Evolutionary conservation across 495 filamentous ascomycete genomes (phyloP), one percentile per base, ranked within the genome.

Genomic region (Daldinia caldariorum): DNA sequence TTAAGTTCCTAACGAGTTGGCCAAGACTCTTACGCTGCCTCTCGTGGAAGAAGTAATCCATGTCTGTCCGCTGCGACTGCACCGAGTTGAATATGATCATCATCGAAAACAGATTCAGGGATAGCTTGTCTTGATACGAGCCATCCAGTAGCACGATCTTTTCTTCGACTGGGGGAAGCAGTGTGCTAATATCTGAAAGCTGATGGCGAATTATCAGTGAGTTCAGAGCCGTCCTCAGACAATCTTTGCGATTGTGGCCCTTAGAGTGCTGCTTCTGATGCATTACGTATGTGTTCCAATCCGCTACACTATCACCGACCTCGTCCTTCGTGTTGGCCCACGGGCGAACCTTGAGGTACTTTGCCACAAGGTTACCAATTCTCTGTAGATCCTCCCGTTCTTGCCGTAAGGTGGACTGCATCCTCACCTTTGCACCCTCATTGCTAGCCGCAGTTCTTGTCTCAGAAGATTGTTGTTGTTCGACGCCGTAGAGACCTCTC

Each of bases 31-130:
- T 88, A 26, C 85, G 78, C 72, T 93, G 94, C 6, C 84, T 86
- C 0, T 87, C 84, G 60, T 97, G 89, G 71, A 97, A 97, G 73
- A 98, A 90, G 72, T 97, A 98, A 74, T 98, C 94, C 34, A 84
- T 82, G 71, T 93, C 94, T 6, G 84, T 85, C 12, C 93, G 83
- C 70, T 97, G 91, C 4, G 92, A 96, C n/a, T 94, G 94, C 6
- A 98, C 88, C 1, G 93, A 88, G 76, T 98, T 98, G 58, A 92
- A 88, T 13, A 90, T 89, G 31, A 97, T 84, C 71, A 89, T 87
- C 67, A 92, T 89, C 2, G 91, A 86, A 74, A 98, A 97, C 2
- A 95, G 80, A 72, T 97, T 98, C 29, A 94, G 85, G 1, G 88
- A 91, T 12, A 97, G 74, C 66, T 88, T 91, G 79, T 98, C 94